A percentile compares a stretch with the other conserved stretches of the same genome.
These are phyloP conservation scores for Inga oerstediana DNA, from an alignment of 306 rosid genomes.

Conservation along the genomic window DNA sequence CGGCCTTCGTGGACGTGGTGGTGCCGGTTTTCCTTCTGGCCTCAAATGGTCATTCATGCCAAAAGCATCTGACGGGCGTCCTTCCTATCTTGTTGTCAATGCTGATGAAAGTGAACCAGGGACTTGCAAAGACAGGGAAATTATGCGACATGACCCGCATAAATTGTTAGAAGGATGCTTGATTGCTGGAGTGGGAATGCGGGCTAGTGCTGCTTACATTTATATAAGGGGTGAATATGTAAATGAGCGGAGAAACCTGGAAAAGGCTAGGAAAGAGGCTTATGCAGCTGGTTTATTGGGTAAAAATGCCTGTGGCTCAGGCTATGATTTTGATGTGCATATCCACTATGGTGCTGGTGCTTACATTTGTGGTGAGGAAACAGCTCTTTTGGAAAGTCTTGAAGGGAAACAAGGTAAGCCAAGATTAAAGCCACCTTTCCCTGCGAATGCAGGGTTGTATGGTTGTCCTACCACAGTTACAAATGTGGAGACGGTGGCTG, in stretches of 20 bases:
- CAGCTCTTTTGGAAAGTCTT: conserved; percentile 96
- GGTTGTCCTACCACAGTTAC: conserved; percentile 99
- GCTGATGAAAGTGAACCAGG: conserved; percentile 99
- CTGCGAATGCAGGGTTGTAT: conserved; percentile 96
- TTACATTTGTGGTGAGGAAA: conserved; percentile 98
- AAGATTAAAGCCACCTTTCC: conserved; percentile 99
- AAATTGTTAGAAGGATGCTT: conserved; percentile 93
- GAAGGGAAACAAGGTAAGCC: conserved; percentile 99
- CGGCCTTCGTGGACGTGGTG: conserved; percentile 98
- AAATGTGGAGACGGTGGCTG: conserved; percentile 97
- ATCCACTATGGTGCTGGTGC: conserved; percentile 99
- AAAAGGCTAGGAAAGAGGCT: conserved; percentile 88
- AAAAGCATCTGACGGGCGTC: conserved; percentile 97
- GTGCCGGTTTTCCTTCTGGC: conserved; percentile 99
- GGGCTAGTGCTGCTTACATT: conserved; percentile 97
- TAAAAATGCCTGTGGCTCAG: conserved; percentile 97
- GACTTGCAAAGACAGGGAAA: conserved; percentile 96
- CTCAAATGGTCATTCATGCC: conserved; percentile 99
- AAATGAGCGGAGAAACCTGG: conserved; percentile 83
- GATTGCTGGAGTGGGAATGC: conserved; percentile 99
- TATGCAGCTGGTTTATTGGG: conserved; percentile 91
- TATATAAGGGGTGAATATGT: conserved; percentile 98
- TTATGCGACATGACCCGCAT: conserved; percentile 97
- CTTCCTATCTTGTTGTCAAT: conserved; percentile 96
- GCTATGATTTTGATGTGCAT: conserved; percentile 95